Base-by-base conservation (phyloP, 2,329 filamentous ascomycete species). In the Trichoderma citrinoviride region DNA sequence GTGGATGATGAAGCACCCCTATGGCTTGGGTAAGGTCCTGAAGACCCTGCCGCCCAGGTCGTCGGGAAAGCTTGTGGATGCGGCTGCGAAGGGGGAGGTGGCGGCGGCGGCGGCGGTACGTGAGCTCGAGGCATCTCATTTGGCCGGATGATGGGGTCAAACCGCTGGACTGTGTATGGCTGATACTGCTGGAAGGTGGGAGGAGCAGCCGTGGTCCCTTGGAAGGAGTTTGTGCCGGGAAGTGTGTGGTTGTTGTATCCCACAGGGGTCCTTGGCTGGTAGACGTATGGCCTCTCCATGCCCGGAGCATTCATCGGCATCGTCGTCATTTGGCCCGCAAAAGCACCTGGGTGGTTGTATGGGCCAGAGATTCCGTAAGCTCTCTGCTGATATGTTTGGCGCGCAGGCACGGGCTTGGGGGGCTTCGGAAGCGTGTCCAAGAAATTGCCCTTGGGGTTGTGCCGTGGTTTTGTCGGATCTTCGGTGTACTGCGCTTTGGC, bases 401-500 rank as follows among this genome's bases (percentile, higher is more conserved):
- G 68, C 12, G 62, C 61, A 25, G 73, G 77, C 53, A 70, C 72
- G 25, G 78, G 76, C 67, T 78, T 81, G 4, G 75, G 71, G 5
- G 82, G 80, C 69, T 85, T 86, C 58, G 81, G 86, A 60, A 92
- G 80, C 2, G 89, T 88, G 52, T 92, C 89, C 73, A 93, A 76
- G 76, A 90, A 93, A 73, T 90, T 90, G 69, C 87, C 88, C 77
- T 85, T 88, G 2, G 83, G 79, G 66, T 92, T 91, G 75, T 92
- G 83, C 52, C 80, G 79, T n/a, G 77, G 82, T 14, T 77, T 82
- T 8, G 72, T 68, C 49, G 84, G 86, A 77, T 96, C 88, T 71
- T 95, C 91, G 5, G 93, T 96, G 77, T 95, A 99, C 75, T 96
- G 92, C 27, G 93, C 89, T 76, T 89, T 93, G 61, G 92, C 90